phyloP scores from a whole-genome alignment of 2,329 filamentous ascomycete genomes.

The Pseudocercospora musae region DNA sequence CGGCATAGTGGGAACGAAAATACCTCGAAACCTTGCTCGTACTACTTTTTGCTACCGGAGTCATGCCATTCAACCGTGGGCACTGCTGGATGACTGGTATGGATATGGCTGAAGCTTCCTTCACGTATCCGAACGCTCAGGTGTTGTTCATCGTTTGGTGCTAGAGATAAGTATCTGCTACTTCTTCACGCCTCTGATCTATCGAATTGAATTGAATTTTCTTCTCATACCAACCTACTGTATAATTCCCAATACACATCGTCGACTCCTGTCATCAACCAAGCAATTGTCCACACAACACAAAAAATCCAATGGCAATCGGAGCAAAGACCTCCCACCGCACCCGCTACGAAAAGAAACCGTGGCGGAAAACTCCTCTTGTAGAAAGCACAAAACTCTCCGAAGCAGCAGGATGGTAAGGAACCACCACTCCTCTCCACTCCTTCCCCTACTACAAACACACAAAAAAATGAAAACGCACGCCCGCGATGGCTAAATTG shows the following conservation, averaged over 20 bases:
- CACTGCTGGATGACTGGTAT: background rate
- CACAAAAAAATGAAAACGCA: constrained; percentile 4
- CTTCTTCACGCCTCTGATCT: background rate
- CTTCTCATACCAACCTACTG: background rate
- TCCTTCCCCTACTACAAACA: background rate
- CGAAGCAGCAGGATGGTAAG: constrained; percentile 68
- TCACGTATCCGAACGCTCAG: background rate
- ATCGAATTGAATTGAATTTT: background rate
- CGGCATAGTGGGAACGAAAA: background rate
- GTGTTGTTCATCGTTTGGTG: background rate
- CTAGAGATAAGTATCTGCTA: background rate
- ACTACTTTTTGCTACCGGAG: background rate
- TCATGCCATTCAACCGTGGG: background rate
- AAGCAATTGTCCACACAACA: background rate
- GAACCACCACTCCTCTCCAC: constrained; percentile 10
- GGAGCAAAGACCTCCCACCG: constrained; percentile 9
- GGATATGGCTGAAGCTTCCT: background rate
- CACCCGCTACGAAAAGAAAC: constrained; percentile 31
- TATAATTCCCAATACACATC: background rate
- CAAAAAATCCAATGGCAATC: constrained; percentile 15
- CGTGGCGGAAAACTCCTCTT: constrained; percentile 71
- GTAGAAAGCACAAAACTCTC: constrained; percentile 66
- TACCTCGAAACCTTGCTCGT: background rate
- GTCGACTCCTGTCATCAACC: background rate
- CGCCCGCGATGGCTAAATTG: constrained; percentile 26